Evolutionary conservation across 2,329 filamentous ascomycete genomes (phyloP).

Genomic region (Ilyonectria destructans): DNA sequence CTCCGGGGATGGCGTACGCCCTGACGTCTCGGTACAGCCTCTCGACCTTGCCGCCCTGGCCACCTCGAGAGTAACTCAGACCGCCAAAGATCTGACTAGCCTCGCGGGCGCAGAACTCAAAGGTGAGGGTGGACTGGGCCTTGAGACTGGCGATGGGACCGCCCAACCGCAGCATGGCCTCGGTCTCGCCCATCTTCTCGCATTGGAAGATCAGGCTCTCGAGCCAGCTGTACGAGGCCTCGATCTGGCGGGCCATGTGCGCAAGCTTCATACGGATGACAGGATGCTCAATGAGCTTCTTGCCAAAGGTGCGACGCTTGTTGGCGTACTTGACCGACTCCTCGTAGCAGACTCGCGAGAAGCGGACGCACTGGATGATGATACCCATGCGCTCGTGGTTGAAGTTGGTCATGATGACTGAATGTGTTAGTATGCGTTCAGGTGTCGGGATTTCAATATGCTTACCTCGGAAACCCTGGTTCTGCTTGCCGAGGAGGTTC

Average conservation of each 20-base stretch:
- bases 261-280: slow-evolving; percentile 98
- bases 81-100: slow-evolving; percentile 98
- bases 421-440: slow-evolving; percentile 33
- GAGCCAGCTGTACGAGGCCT: slow-evolving; percentile 97
- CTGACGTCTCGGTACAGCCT: slow-evolving; percentile 94
- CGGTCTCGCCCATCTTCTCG: slow-evolving; percentile 91
- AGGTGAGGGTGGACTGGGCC: slow-evolving; percentile 93
- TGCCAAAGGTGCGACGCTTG: slow-evolving; percentile 97
- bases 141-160: slow-evolving; percentile 95
- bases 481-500: slow-evolving; percentile 97
- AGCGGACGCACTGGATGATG: slow-evolving; percentile 96
- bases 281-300: slow-evolving; percentile 95
- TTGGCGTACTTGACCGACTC: slow-evolving; percentile 97
- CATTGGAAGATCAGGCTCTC: slow-evolving; percentile 97
- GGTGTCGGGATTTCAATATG: background rate
- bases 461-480: slow-evolving; percentile 92
- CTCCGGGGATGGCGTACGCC: slow-evolving; percentile 96
- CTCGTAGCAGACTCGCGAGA: slow-evolving; percentile 97
- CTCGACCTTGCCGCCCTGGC: slow-evolving; percentile 96
- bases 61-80: slow-evolving; percentile 90
- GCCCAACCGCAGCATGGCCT: slow-evolving; percentile 96
- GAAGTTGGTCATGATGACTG: slow-evolving; percentile 99
- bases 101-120: slow-evolving; percentile 98
- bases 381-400: slow-evolving; percentile 99
- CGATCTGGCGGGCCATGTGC: slow-evolving; percentile 98